phyloP scores from a whole-genome alignment of 371 early-diverging fungal genomes.

The Mucor velutinosus region DNA sequence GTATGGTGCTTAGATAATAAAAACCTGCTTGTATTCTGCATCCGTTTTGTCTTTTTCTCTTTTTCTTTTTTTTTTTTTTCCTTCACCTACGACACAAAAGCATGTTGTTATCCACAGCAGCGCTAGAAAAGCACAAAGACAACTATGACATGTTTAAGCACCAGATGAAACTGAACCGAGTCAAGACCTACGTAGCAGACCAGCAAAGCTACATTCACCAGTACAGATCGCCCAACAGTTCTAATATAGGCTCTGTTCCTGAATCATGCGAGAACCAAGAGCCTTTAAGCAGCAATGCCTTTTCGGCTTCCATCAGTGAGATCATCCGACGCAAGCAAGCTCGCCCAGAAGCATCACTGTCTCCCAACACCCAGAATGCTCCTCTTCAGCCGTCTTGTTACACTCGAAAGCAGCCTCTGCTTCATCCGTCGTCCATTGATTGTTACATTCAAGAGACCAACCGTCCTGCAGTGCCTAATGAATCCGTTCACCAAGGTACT shows the following conservation, averaged over 20 bases:
- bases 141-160: neutral
- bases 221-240: conserved; percentile 7
- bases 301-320: conserved; percentile 13
- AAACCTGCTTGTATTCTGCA: neutral
- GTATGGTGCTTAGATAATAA: conserved; percentile 37
- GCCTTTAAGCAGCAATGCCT: neutral
- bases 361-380: neutral
- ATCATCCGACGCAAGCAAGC: conserved; percentile 1
- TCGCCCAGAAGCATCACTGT: neutral
- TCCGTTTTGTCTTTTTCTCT: too few relatives aligned
- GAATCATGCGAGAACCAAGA: conserved; percentile 2
- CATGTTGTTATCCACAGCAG: conserved; percentile 17
- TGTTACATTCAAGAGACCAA: too few relatives aligned
- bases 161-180: neutral
- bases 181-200: neutral
- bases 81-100: neutral
- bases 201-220: neutral
- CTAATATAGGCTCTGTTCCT: neutral
- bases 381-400: too few relatives aligned
- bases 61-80: neutral
- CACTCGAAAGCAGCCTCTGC: neutral
- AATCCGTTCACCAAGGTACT: too few relatives aligned
- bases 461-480: too few relatives aligned
- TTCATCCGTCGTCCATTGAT: neutral
- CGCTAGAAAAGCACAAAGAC: neutral